Conservation (phyloP, 805 yeast species). For the Metschnikowia sp. region DNA sequence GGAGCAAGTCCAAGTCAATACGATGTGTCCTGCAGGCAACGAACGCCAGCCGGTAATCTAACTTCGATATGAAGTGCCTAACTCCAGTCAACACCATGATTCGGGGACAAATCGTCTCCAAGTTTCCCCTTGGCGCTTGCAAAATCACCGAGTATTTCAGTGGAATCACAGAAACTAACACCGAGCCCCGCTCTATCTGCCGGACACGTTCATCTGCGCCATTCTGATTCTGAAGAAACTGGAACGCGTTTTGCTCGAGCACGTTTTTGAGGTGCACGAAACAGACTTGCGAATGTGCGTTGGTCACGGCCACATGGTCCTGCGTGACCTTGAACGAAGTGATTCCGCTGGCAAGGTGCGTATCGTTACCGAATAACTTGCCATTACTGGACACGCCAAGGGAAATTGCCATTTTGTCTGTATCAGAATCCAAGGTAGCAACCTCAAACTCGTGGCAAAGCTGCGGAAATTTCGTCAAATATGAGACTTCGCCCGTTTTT, state of each 20-base stretch:
- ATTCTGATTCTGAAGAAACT: conserved; percentile 21
- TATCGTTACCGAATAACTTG: conserved; percentile 61
- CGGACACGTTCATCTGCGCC: conserved; percentile 77
- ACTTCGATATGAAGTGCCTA: conserved; percentile 58
- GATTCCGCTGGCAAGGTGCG: conserved; percentile 64
- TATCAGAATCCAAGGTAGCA: conserved; percentile 19
- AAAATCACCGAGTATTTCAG: conserved; percentile 76
- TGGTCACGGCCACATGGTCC: conserved; percentile 73
- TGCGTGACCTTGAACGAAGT: conserved; percentile 79
- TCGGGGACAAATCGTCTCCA: conserved; percentile 92
- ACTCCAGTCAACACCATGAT: conserved; percentile 86
- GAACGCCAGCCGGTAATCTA: conserved; percentile 70
- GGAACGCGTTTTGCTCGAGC: conserved; percentile 34
- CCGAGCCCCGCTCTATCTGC: conserved; percentile 86
- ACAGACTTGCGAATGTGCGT: conserved; percentile 80
- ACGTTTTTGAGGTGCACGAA: conserved; percentile 65
- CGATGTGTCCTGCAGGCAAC: conserved; percentile 84
- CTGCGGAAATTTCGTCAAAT: conserved; percentile 59
- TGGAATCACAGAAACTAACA: conserved; percentile 79
- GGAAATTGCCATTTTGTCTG: conserved; percentile 31
- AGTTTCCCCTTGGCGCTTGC: conserved; percentile 94
- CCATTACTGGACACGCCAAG: conserved; percentile 80
- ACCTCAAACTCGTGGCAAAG: conserved; percentile 60
- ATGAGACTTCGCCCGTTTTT: conserved; percentile 23
- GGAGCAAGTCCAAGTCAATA: conserved; percentile 82